phyloP scores from a whole-genome alignment of 306 rosid species.

The Nissolia schottii region DNA sequence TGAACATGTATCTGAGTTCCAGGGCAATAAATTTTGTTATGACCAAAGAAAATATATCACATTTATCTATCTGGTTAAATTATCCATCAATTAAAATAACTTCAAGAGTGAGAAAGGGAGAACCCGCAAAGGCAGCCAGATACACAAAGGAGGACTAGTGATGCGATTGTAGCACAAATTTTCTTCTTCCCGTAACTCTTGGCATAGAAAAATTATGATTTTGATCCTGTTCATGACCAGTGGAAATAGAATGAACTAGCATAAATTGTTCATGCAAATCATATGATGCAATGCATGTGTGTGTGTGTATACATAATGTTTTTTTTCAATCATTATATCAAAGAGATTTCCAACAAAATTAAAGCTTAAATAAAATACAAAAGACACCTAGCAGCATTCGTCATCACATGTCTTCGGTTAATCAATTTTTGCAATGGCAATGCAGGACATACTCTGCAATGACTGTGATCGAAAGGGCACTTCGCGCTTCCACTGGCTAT shows the following conservation, averaged over 20 bases:
- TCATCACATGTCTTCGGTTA: background rate
- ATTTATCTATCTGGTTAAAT: background rate
- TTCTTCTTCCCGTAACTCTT: background rate
- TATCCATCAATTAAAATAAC: background rate
- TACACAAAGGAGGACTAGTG: background rate
- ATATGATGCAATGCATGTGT: background rate
- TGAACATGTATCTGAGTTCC: background rate
- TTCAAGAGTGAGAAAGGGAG: background rate
- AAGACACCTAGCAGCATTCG: background rate
- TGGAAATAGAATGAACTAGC: background rate
- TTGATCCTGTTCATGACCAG: background rate
- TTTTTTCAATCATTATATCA: background rate
- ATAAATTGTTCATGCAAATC: background rate
- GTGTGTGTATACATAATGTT: background rate
- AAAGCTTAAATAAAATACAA: background rate
- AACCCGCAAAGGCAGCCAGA: background rate
- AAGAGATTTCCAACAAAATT: background rate
- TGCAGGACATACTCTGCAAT: constrained; percentile 92
- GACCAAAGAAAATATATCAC: background rate
- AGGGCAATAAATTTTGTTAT: background rate
- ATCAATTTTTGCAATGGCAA: constrained; percentile 18
- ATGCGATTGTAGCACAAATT: background rate
- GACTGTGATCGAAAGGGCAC: constrained; percentile 82
- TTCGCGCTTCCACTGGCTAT: constrained; percentile 90
- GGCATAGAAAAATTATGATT: background rate